Base-by-base conservation (phyloP, 2,329 filamentous ascomycete species). In the Fusarium penzigii region DNA sequence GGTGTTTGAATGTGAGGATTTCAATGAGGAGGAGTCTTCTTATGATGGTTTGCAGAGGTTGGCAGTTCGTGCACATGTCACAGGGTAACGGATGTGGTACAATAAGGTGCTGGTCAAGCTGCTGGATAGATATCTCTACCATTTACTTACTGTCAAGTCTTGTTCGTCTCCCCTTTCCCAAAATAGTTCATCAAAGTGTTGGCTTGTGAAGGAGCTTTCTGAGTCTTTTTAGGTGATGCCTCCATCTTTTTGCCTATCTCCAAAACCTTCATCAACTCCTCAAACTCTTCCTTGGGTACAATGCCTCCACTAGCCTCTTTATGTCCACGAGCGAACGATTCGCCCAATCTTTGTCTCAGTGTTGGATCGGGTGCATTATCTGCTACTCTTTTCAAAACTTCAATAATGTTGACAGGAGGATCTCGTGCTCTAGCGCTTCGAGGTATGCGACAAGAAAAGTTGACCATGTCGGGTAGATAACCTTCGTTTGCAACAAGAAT, bases 251-350 rank as follows among this genome's bases (percentile, higher is more conserved):
- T 80, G 1, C 83, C 83, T 39, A 87, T 70, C 46, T 80, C 78
- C 70, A 88, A 75, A 13, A 84, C 64, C 5, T 69, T 69, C 74
- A 86, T 82, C 13, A 89, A 68, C 63, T 88, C 85, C 54, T 88
- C 84, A 65, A 88, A 89, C 52, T 86, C 83, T 2, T 74, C 77
- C 11, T 70, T 75, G 0, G 76, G 75, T 0, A 89, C 81, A 42
- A 87, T 84, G 0, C 86, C 86, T 1, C 86, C 86, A 44, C 82
- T 86, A 0, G 85, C 86, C 62, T 87, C 84, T 53, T 84, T 86
- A 56, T 89, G 86, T 0, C 86, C 86, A 47, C 80, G 75, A 1
- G 85, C 86, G 62, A 88, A 89, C 25, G 78, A 84, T 44, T 84
- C 79, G 0, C 86, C 85, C 11, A 88, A 63, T 13, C 84, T 69